Base-by-base conservation (phyloP, 2,329 filamentous ascomycete genomes). In the Aspergillus fructus region DNA sequence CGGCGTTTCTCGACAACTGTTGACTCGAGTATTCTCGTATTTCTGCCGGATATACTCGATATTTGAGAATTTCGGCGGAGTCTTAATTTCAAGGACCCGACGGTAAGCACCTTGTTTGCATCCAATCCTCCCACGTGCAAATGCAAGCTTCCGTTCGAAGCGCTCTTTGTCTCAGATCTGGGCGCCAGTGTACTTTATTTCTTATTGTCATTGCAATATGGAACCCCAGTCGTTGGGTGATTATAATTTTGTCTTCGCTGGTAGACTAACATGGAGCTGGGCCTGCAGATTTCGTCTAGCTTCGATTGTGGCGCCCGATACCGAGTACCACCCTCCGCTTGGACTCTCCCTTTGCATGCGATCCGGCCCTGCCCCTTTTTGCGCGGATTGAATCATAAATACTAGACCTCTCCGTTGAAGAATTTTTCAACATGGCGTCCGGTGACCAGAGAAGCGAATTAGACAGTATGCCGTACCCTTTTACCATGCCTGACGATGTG, bases 381-480 rank as follows among this genome's bases (percentile, higher is more conserved):
- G 15, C 39, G 41, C 54, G 33, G 23, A 19, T 27, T 51, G 7
- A 17, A 23, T 15, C 30, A 52, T 17, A 46, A 23, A 40, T 4
- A 40, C 41, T 19, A 42, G 42, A 12, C 30, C n/a, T 47, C 39
- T 37, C 41, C 5, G 24, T 21, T 53, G 30, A 17, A 17, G 34
- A 40, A n/a, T 45, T 17, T 17, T 47, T 53, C 19, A 33, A 33
- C 7, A 67, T 66, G 65, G 59, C 64, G 24, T 54, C 62, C 40
- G 61, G 64, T 41, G 37, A 30, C 24, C 57, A 53, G 21, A 50
- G 55, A 49, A 48, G 46, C 33, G 59, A 17, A 33, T 17, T 60
- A 30, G 56, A 65, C 41, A 59, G 62, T 64, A 64, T 15, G 37
- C 33, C 9, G 33, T 30, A 19, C 54, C 6, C 15, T 12, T 17